phyloP scores from a whole-genome alignment of 257 asterid species.

The Nicotiana sylvestris region DNA sequence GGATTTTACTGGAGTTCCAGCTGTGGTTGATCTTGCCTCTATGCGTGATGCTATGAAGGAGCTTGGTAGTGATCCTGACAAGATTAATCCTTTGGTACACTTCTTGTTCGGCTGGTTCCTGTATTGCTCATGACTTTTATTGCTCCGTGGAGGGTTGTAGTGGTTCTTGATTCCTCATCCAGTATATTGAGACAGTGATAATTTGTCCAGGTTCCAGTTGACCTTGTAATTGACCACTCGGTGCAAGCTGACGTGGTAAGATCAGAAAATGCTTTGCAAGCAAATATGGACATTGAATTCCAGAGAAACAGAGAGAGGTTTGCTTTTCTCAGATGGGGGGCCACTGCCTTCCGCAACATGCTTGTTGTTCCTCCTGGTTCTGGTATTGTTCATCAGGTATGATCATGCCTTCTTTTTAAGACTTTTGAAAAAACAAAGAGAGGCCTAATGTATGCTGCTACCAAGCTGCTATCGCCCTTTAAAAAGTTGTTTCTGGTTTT shows the following conservation, averaged over 20 bases:
- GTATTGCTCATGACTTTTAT: background rate
- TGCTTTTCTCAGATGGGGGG: constrained; percentile 95
- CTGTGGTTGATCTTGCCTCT: constrained; percentile 90
- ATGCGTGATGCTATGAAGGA: constrained; percentile 92
- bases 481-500: background rate
- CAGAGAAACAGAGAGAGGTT: constrained; percentile 84
- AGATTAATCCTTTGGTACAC: constrained; percentile 81
- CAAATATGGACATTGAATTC: constrained; percentile 85
- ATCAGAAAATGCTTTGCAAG: constrained; percentile 87
- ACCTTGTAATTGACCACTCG: constrained; percentile 92
- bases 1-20: constrained; percentile 99
- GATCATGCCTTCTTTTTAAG: background rate
- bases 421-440: background rate
- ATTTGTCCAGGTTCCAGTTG: constrained; percentile 77
- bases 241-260: constrained; percentile 93
- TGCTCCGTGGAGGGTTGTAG: background rate
- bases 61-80: constrained; percentile 72
- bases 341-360: constrained; percentile 80
- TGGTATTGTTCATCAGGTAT: constrained; percentile 95
- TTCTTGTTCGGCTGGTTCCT: background rate
- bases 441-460: background rate
- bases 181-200: background rate
- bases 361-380: constrained; percentile 99
- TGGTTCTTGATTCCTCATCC: constrained; percentile 3
- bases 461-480: background rate